These are phyloP conservation scores for Inonotus hispidus DNA, from an alignment of 1,284 basidiomycete genomes.

Conservation along the genomic window DNA sequence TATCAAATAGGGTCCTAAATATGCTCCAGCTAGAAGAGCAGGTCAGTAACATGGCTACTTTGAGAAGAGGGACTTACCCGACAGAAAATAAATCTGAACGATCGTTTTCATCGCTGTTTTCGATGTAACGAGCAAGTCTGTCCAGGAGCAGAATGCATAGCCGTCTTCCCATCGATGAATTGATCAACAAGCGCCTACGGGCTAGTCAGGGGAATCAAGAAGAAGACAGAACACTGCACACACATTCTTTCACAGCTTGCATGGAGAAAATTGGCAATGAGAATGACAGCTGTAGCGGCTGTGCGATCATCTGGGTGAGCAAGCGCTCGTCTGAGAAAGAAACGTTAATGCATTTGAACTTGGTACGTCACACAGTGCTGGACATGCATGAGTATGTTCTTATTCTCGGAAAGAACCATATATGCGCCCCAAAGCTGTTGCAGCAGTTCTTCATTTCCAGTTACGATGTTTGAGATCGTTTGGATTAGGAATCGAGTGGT, in stretches of 20 bases:
- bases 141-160: conserved; percentile 60
- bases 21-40: conserved; percentile 33
- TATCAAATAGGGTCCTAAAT: conserved; percentile 34
- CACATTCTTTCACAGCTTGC: conserved; percentile 51
- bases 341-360: background rate
- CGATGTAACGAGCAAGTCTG: conserved; percentile 60
- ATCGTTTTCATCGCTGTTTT: conserved; percentile 55
- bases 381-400: conserved; percentile 69
- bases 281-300: conserved; percentile 57
- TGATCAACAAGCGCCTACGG: conserved; percentile 44
- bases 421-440: conserved; percentile 57
- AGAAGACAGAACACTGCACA: conserved; percentile 27
- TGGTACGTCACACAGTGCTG: background rate
- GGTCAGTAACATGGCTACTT: conserved; percentile 10
- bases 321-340: conserved; percentile 59
- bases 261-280: conserved; percentile 69
- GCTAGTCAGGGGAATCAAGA: conserved; percentile 10
- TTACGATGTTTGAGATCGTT: conserved; percentile 69
- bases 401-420: conserved; percentile 62
- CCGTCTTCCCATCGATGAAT: conserved; percentile 49
- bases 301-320: conserved; percentile 60
- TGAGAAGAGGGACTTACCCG: conserved; percentile 41
- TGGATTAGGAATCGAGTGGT: conserved; percentile 60
- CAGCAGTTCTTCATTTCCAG: conserved; percentile 55
- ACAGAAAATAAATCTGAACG: conserved; percentile 67